Base-by-base conservation (phyloP, 768 basidiomycete genomes). In the Ramaria rubella region DNA sequence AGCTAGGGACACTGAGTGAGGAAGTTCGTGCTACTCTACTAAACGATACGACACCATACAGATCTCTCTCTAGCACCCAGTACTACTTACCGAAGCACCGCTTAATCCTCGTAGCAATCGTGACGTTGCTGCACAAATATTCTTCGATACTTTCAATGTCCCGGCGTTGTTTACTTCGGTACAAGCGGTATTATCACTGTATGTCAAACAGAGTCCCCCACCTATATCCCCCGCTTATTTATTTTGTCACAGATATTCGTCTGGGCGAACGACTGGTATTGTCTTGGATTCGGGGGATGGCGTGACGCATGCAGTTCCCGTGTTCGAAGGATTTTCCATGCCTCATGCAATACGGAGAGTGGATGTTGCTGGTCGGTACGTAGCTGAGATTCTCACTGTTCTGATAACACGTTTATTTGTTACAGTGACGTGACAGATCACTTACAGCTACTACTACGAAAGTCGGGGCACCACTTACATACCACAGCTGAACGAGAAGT, bases 131-230 rank as follows among this genome's bases (percentile, higher is more conserved):
- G 95, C 96, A 8, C 94, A 97, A 73, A 96, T 98, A 72, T 95
- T 99, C 74, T 99, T 98, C 70, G 96, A 99, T 68, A 98, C 96
- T 12, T 99, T 98, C 82, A 99, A 99, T 69, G 96, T 97, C 29
- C 96, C 96, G 29, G 96, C 96, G 4, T 74, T 99, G 56, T 97
- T 92, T 73, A 94, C 87, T 34, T 94, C 93, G 42, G 92, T 99
- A 3, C 96, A 99, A 72, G 96, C 96, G 21, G 95, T 99, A 19
- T 75, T 99, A 49, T 93, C 94, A 60, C 73, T 99, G 94, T 97
- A 67, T 68, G 89, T 76, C 1, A n/a, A 49, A 14, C 46, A 38
- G 21, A 31, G n/a, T 15, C 23, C 23, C 49, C 50, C 27, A 40
- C 49, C 19, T 21, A 14, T 29, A 4, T 9, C 21, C 7, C 33